Conservation (phyloP, 2,329 filamentous ascomycete genomes). For the Diplodia scrobiculata region DNA sequence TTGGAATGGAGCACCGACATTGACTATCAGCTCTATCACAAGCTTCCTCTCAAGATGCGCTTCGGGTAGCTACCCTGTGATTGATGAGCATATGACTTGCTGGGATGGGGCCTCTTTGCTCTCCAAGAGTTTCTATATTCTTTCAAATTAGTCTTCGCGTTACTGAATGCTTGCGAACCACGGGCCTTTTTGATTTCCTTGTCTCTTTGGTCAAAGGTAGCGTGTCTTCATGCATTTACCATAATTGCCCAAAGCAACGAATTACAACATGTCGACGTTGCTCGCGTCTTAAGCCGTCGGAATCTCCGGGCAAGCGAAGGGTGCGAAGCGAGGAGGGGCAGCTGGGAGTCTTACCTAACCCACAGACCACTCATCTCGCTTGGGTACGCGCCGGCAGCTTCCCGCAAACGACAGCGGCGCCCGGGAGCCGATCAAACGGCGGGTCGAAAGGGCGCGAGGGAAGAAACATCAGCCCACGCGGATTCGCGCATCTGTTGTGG, state of each 20-base stretch:
- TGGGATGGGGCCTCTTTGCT: too few relatives aligned
- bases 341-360: background rate
- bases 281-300: background rate
- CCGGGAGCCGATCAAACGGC: background rate
- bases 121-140: too few relatives aligned
- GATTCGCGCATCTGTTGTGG: background rate
- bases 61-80: background rate
- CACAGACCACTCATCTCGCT: background rate
- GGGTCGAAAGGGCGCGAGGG: background rate
- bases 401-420: background rate
- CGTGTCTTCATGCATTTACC: too few relatives aligned
- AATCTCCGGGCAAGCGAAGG: background rate
- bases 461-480: background rate
- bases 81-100: too few relatives aligned
- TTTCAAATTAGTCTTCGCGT: too few relatives aligned
- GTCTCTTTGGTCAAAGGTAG: too few relatives aligned
- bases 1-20: constrained; percentile 6
- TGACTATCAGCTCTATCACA: constrained; percentile 10
- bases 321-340: background rate
- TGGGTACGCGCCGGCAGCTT: background rate
- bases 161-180: too few relatives aligned
- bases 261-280: background rate
- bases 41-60: background rate
- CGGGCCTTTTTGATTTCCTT: too few relatives aligned
- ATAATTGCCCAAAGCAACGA: too few relatives aligned